Evolutionary conservation across 768 basidiomycete genomes (phyloP).

Genomic region (Hericium rajendrae): DNA sequence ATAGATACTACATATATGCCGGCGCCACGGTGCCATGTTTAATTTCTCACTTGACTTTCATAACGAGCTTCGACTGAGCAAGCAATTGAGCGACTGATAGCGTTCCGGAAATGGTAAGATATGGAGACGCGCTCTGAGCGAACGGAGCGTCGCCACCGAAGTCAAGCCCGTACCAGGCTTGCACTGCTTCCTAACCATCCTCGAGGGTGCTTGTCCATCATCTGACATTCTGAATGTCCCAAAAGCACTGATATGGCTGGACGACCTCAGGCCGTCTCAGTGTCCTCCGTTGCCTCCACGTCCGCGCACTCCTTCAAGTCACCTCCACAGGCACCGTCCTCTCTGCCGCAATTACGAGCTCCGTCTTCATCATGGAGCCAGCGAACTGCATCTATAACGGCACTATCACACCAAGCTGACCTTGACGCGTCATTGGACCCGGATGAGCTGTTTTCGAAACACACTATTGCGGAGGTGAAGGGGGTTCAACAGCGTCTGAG

Average conservation of each 20-base stretch:
- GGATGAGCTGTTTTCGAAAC: slow-evolving; percentile 65
- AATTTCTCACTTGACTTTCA: not conserved
- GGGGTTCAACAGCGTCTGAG: slow-evolving; percentile 56
- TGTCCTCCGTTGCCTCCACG: slow-evolving; percentile 20
- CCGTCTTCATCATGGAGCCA: slow-evolving; percentile 11
- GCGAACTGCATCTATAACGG: slow-evolving; percentile 2
- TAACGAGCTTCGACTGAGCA: not conserved
- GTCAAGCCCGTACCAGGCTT: too few species aligned
- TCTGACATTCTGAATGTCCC: not conserved
- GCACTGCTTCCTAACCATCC: too few species aligned
- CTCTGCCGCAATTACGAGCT: slow-evolving; percentile 3
- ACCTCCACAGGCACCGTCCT: not conserved
- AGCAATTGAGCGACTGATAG: not conserved
- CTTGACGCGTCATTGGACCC: slow-evolving; percentile 33
- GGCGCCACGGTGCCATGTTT: not conserved
- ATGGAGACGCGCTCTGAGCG: not conserved
- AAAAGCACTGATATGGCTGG: slow-evolving; percentile 25
- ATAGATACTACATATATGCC: slow-evolving; percentile 1
- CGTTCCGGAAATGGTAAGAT: not conserved
- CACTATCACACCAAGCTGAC: not conserved
- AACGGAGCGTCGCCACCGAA: too few species aligned
- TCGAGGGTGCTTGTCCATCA: too few species aligned
- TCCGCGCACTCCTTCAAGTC: slow-evolving; percentile 1
- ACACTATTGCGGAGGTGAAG: slow-evolving; percentile 65
- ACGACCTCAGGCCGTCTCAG: slow-evolving; percentile 27